Evolutionary conservation across 139 green algal species (phyloP), one percentile per base, ranked within the genome.

Genomic region (Chlamydomonas sp.): DNA sequence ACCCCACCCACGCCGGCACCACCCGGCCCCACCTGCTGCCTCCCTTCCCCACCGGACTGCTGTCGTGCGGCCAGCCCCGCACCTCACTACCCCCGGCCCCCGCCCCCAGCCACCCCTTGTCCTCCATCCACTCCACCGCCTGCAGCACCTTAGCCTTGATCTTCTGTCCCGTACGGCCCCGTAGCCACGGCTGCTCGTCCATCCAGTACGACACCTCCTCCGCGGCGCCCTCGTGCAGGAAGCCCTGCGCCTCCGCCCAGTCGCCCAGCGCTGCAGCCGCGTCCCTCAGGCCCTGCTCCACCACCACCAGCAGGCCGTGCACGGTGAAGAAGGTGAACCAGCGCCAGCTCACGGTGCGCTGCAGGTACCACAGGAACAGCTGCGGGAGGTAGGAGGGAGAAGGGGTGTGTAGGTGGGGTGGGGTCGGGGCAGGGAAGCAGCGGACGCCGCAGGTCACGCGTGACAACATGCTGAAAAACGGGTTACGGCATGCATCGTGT

Each of bases 241-340:
- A 59, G 3, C 61, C 61, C 61, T 58, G 18, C 1, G 72, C 17
- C 72, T 2, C 18, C 71, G 71, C 17, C 7, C n/a, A 7, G 3
- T 49, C 31, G 7, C 1, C 74, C 4, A 0, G 1, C 3, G 17
- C 75, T 49, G 75, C 49, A 9, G 57, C 14, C 16, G 60, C 77
- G 77, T 5, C 5, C 3, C 3, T 60, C 60, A 6, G 58, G 10
- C 9, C 75, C 57, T 57, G 12, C 84, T 88, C 84, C 2, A 58
- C 75, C 14, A 77, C 75, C 15, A 88, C 63, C 84, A 88, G 84
- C 16, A 78, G 0, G 16, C 84, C 84, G 74, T 88, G 84, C 5
- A 78, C n/a, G 63, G 75, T 1, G 84, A 88, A 88, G 84, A 88
- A 88, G 49, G 8, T 2, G 63, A 88, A 66, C 84, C 84, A 88